Base-by-base conservation (phyloP, 768 basidiomycete genomes). In the Suillus alpinus region DNA sequence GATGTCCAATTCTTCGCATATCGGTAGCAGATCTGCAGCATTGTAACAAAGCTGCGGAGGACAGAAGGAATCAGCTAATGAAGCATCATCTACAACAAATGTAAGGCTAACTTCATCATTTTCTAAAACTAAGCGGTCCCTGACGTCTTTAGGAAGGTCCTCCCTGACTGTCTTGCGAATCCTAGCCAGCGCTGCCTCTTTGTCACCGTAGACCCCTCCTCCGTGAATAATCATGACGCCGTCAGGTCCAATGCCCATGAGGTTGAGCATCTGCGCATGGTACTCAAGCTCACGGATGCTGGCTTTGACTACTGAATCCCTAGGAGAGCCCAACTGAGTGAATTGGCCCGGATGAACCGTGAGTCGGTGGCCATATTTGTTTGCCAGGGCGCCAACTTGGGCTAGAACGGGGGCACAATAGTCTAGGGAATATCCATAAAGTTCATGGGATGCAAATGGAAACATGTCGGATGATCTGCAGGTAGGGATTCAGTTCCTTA, bases 321-420 rank as follows among this genome's bases (percentile, higher is more conserved):
- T 88, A 1, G 92, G 94, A 32, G 89, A 91, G 6, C 90, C 94
- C 2, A 98, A 72, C 66, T 88, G 88, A 0, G 88, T 91, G 67
- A 81, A 95, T 75, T 95, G 94, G 2, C 94, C 94, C 0, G 95
- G 94, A 72, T 97, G 94, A 8, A 86, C 82, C 0, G 94, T 97
- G 53, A 98, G 75, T 47, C 95, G 76, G 67, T 95, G 91, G 0
- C 86, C 86, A 61, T 88, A 83, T 65, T 82, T 82, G 41, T 81
- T 84, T 13, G 90, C 91, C 26, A 92, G 78, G 6, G 77, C 79
- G 1, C 91, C 92, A 26, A 84, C 86, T 67, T 78, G 68, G 2
- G 80, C 78, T 6, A 87, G 77, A 26, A 83, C 74, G 3, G 76
- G 59, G 6, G 83, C 78, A 6, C 91, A 94, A 61, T 91, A 95